Percentiles rank a stretch among this genome's conserved stretches.
These are phyloP conservation scores for Aspergillus latus DNA, from an alignment of 2,329 filamentous ascomycete genomes.

Conservation along the genomic window DNA sequence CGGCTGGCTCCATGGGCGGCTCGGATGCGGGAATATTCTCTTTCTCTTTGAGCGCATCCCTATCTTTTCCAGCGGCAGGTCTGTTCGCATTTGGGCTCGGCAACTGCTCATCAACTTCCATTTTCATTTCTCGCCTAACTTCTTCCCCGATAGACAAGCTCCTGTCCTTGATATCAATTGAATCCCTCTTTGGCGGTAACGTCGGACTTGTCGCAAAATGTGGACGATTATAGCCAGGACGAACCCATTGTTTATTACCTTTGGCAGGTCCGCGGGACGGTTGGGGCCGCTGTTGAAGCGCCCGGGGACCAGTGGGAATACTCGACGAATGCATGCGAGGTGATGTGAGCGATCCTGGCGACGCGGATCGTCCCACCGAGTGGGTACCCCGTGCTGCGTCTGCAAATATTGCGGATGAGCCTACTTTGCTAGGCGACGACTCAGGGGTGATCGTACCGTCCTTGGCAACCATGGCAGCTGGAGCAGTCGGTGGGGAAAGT, in stretches of 20 bases:
- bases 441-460: conserved; percentile 26
- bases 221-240: conserved; percentile 35
- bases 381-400: conserved; percentile 27
- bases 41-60: background rate
- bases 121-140: conserved; percentile 17
- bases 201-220: conserved; percentile 21
- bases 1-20: conserved; percentile 1
- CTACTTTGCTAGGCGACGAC: conserved; percentile 20
- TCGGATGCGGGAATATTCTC: conserved; percentile 8
- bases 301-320: conserved; percentile 45
- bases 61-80: conserved; percentile 9
- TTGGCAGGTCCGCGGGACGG: conserved; percentile 35
- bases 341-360: conserved; percentile 37
- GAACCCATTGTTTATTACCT: conserved; percentile 41
- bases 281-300: conserved; percentile 35
- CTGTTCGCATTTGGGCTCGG: conserved; percentile 19
- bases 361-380: conserved; percentile 28
- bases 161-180: conserved; percentile 31
- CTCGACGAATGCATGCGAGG: conserved; percentile 37
- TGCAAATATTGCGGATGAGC: conserved; percentile 26
- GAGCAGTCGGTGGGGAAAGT: conserved; percentile 38
- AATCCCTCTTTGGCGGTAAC: conserved; percentile 32
- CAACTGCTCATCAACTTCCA: conserved; percentile 17
- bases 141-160: conserved; percentile 22
- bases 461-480: conserved; percentile 35